Conservation (phyloP, 2,329 filamentous ascomycete species). For the Lachnellula subtilissima region DNA sequence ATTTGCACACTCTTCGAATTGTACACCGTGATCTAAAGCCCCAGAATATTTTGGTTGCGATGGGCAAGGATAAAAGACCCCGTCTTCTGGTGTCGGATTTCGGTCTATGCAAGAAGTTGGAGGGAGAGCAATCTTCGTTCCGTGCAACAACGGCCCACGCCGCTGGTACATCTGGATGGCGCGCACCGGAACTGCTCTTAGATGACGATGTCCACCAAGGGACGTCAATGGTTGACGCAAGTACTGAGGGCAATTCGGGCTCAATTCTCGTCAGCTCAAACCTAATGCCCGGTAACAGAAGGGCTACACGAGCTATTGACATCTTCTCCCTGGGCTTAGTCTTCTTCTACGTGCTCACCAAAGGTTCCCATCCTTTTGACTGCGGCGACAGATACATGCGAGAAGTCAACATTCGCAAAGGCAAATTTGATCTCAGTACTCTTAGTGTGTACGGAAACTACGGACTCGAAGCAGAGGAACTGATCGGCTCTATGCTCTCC, state of each 20-base stretch:
- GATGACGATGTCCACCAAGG: slow-evolving; percentile 63
- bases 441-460: slow-evolving; percentile 77
- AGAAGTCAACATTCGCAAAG: slow-evolving; percentile 95
- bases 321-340: slow-evolving; percentile 96
- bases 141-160: slow-evolving; percentile 91
- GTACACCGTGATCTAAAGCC: slow-evolving; percentile 97
- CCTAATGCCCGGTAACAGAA: slow-evolving; percentile 55
- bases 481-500: slow-evolving; percentile 75
- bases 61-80: slow-evolving; percentile 63
- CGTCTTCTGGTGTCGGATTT: slow-evolving; percentile 97
- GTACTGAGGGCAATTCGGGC: slow-evolving; percentile 57
- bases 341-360: slow-evolving; percentile 98
- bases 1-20: slow-evolving; percentile 86
- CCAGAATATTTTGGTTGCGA: slow-evolving; percentile 88
- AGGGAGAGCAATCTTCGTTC: slow-evolving; percentile 90
- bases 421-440: slow-evolving; percentile 66
- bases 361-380: slow-evolving; percentile 88
- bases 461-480: slow-evolving; percentile 78
- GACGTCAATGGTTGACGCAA: slow-evolving; percentile 43
- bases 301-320: slow-evolving; percentile 92
- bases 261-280: slow-evolving; percentile 54
- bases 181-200: slow-evolving; percentile 85
- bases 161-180: slow-evolving; percentile 91
- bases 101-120: slow-evolving; percentile 93
- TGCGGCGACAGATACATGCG: slow-evolving; percentile 92